Evolutionary conservation across 2,329 filamentous ascomycete genomes (phyloP).

Genomic region (Cadophora gregata): DNA sequence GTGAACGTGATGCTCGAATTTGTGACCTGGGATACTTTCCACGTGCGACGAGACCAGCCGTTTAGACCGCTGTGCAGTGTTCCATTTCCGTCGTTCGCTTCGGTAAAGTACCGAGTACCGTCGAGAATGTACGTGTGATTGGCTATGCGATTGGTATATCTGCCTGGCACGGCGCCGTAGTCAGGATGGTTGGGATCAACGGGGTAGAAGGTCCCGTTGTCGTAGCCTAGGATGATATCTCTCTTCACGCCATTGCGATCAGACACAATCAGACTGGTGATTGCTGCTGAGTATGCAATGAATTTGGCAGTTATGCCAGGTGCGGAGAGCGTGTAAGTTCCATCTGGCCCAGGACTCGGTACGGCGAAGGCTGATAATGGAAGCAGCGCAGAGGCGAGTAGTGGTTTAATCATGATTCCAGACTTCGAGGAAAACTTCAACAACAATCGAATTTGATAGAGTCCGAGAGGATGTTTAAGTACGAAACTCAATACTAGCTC

Average conservation of each 20-base stretch:
- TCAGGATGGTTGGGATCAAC: constrained; percentile 69
- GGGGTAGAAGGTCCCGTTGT: constrained; percentile 74
- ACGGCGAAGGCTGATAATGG: constrained; percentile 24
- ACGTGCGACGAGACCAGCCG: constrained; percentile 74
- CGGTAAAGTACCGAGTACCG: constrained; percentile 56
- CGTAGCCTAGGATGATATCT: constrained; percentile 75
- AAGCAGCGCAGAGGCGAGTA: constrained; percentile 22
- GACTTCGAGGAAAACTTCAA: not conserved
- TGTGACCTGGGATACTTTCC: constrained; percentile 62
- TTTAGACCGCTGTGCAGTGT: constrained; percentile 70
- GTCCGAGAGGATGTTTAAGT: not conserved
- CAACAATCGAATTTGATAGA: no score
- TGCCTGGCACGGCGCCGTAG: constrained; percentile 73
- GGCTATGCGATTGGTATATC: constrained; percentile 81
- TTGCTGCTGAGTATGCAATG: constrained; percentile 74
- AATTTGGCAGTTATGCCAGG: constrained; percentile 67
- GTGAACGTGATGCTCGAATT: constrained; percentile 67
- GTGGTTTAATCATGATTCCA: constrained; percentile 18
- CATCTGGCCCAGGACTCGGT: constrained; percentile 56
- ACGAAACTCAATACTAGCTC: not conserved
- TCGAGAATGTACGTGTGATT: constrained; percentile 73
- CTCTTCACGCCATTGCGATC: constrained; percentile 66
- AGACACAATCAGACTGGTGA: constrained; percentile 72
- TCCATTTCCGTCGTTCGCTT: constrained; percentile 59
- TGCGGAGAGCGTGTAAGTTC: constrained; percentile 75